These are phyloP conservation scores for Phoma herbarum DNA, from an alignment of 2,329 filamentous ascomycete genomes.

Conservation along the genomic window DNA sequence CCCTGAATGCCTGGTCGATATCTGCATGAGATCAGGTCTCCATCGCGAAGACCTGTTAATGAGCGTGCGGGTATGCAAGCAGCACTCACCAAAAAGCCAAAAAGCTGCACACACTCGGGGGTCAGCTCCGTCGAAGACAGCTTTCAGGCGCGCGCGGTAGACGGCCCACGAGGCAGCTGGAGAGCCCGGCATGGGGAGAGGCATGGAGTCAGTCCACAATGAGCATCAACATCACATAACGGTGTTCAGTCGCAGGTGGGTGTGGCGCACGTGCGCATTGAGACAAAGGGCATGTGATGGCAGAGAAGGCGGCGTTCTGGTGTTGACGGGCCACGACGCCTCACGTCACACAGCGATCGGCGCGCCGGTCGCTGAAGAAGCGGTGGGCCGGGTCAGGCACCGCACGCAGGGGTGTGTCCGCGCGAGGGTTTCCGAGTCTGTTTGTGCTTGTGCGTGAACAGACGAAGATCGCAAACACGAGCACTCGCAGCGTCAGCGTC, in stretches of 20 bases:
- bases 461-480: not conserved
- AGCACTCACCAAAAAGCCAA: conserved; percentile 84
- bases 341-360: conserved; percentile 5
- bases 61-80: not conserved
- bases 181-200: conserved; percentile 64
- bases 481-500: conserved; percentile 8
- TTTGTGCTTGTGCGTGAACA: conserved; percentile 4
- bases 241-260: conserved; percentile 1
- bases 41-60: not conserved
- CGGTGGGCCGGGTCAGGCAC: conserved; percentile 15
- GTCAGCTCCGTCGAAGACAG: conserved; percentile 73
- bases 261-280: conserved; percentile 21
- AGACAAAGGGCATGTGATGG: conserved; percentile 11
- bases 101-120: conserved; percentile 80
- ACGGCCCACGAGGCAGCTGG: conserved; percentile 75
- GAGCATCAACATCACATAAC: conserved; percentile 5
- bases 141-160: conserved; percentile 71
- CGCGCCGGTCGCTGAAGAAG: conserved; percentile 4
- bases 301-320: conserved; percentile 5
- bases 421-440: conserved; percentile 4
- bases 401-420: conserved; percentile 10
- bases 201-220: conserved; percentile 31
- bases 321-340: conserved; percentile 11
- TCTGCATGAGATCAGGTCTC: not conserved
- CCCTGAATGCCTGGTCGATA: not conserved